Evolutionary conservation across 495 filamentous ascomycete genomes (phyloP).

Genomic region (Aspergillus diversus): DNA sequence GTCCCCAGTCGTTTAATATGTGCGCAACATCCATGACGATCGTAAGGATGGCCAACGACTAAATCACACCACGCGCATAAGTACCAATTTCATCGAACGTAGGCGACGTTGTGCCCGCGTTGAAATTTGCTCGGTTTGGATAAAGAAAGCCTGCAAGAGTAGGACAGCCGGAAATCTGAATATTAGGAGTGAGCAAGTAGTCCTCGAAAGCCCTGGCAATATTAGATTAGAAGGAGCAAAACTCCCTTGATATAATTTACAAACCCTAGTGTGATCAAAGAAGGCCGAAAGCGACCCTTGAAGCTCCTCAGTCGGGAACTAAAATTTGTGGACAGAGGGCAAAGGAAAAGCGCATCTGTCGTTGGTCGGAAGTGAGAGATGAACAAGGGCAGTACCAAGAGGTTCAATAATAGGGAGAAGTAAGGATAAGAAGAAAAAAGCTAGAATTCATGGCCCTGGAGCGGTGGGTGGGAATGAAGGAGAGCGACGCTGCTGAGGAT

Average conservation of each 20-base stretch:
- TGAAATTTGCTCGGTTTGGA: not conserved
- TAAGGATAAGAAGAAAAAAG: conserved; percentile 22
- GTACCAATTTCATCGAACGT: conserved; percentile 4
- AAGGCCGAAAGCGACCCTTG: conserved; percentile 6
- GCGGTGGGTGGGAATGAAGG: conserved; percentile 25
- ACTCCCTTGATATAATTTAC: not conserved
- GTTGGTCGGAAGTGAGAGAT: not conserved
- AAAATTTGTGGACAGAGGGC: conserved; percentile 5
- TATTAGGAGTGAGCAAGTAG: not conserved
- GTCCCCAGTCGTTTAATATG: not conserved
- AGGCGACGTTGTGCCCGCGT: not conserved
- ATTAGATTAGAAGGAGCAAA: not conserved
- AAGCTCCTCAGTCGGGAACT: conserved; percentile 6
- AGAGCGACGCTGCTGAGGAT: conserved; percentile 25
- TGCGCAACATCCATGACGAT: conserved; percentile 21
- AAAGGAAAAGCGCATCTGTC: not conserved
- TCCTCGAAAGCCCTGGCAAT: not conserved
- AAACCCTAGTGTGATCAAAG: conserved; percentile 10
- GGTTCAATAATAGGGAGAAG: conserved; percentile 19
- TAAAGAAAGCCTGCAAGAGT: not conserved
- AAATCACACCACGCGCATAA: conserved; percentile 19
- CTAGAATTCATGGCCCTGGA: conserved; percentile 24
- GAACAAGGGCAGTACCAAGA: conserved; percentile 6
- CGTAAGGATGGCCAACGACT: conserved; percentile 4
- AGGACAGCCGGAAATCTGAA: not conserved